Evolutionary conservation across 2,329 filamentous ascomycete species (phyloP).

Genomic region (Fusarium verticillioides): DNA sequence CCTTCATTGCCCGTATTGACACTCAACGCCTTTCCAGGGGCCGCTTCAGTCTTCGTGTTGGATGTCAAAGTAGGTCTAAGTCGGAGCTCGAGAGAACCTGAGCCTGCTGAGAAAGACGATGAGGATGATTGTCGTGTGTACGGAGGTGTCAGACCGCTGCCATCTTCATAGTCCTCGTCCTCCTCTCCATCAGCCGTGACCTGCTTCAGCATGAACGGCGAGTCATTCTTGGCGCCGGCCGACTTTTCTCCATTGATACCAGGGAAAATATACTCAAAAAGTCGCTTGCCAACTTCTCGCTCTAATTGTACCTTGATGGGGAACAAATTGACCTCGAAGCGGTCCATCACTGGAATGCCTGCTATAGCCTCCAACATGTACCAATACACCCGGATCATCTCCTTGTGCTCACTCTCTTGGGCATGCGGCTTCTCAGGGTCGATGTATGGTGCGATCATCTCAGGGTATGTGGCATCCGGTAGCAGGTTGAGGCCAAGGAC

Average conservation of each 20-base stretch:
- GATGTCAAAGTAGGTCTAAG: slow-evolving; percentile 83
- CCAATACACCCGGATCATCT: slow-evolving; percentile 96
- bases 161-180: slow-evolving; percentile 59
- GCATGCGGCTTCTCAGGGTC: slow-evolving; percentile 69
- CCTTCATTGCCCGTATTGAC: slow-evolving; percentile 61
- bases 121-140: slow-evolving; percentile 57
- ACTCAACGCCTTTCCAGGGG: slow-evolving; percentile 60
- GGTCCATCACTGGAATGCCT: slow-evolving; percentile 95
- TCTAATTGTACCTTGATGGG: slow-evolving; percentile 95
- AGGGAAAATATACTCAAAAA: slow-evolving; percentile 98
- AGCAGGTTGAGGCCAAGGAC: slow-evolving; percentile 91
- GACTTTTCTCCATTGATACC: slow-evolving; percentile 71
- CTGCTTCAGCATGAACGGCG: slow-evolving; percentile 67
- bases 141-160: slow-evolving; percentile 50
- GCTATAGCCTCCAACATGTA: slow-evolving; percentile 98
- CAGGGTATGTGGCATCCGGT: slow-evolving; percentile 90
- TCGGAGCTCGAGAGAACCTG: slow-evolving; percentile 82
- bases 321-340: slow-evolving; percentile 94
- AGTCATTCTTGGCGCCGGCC: slow-evolving; percentile 64
- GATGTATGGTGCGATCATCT: slow-evolving; percentile 92
- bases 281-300: slow-evolving; percentile 87
- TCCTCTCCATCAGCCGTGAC: slow-evolving; percentile 52
- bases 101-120: slow-evolving; percentile 67
- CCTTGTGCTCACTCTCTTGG: slow-evolving; percentile 63
- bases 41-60: slow-evolving; percentile 52